Conservation (phyloP, 306 rosid species). For the Cicer yamashitae region DNA sequence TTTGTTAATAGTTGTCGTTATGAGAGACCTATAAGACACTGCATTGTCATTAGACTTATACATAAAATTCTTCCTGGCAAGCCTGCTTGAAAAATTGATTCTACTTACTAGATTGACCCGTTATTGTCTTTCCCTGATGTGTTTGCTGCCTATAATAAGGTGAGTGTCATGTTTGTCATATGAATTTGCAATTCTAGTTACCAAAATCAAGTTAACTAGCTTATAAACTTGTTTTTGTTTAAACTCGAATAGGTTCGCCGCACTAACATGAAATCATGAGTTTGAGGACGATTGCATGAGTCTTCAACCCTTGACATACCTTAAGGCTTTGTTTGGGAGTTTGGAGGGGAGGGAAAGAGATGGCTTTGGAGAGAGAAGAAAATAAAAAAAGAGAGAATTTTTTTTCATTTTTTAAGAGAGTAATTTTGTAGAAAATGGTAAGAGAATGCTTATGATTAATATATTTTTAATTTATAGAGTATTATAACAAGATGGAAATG, state of each 20-base stretch:
- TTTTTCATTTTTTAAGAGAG: too few relatives aligned
- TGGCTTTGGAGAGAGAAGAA: too few relatives aligned
- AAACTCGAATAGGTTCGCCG: not conserved
- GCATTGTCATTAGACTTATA: not conserved
- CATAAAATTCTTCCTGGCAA: not conserved
- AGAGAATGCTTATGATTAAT: too few relatives aligned
- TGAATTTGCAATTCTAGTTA: not conserved
- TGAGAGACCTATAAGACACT: not conserved
- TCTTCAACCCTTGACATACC: not conserved
- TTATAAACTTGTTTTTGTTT: not conserved
- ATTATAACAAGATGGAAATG: too few relatives aligned
- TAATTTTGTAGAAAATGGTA: too few relatives aligned
- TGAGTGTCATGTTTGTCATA: not conserved
- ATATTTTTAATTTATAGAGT: too few relatives aligned
- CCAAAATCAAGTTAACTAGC: not conserved
- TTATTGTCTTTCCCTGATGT: not conserved
- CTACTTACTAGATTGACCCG: not conserved
- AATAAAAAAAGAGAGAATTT: too few relatives aligned
- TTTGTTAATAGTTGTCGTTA: not conserved
- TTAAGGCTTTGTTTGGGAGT: too few relatives aligned
- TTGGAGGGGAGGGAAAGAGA: too few relatives aligned
- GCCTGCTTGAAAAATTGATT: not conserved
- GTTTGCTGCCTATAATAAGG: constrained; percentile 1
- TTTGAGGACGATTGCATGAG: not conserved
- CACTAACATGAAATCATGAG: not conserved